Evolutionary conservation across 768 basidiomycete species (phyloP), one percentile per base, ranked within the genome.

Genomic region (Chalciporus piperatus): DNA sequence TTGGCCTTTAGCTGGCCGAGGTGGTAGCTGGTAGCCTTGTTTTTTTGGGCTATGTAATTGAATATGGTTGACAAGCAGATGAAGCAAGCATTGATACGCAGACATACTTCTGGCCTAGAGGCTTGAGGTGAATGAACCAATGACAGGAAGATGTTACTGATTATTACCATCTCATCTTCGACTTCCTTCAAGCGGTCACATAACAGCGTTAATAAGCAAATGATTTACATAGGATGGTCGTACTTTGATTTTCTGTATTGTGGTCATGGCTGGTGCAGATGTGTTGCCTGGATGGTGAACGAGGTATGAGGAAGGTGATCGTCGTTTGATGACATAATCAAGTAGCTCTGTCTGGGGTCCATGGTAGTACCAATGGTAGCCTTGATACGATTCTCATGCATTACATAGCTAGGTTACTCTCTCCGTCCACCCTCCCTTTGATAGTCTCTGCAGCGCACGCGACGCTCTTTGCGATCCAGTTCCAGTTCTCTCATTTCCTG

Each of bases 1-100:
- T 99, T 99, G 50, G 97, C 96, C 71, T 98, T 98, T 68, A 98
- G 85, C 74, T 95, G 92, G 47, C 95, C 95, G 53, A 97, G 74
- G 75, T 96, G 94, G 71, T 95, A 95, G 74, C 91, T 92, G 59
- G 90, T 92, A 74, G 90, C 90, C 83, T 93, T 93, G 72, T 93
- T 93, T 72, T 93, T 93, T 78, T 93, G 91, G 65, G 91, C 91
- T 93, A 70, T n/a, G 59, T 42, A 47, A 46, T 56, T 25, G 54
- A 13, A 48, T 50, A 41, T 17, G 50, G 58, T 58, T 45, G 56
- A 50, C 39, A 52, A 50, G 44, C 41, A 41, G 22, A 25, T 17
- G 16, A 41, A 41, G 48, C 57, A 54, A 38, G 56, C 42, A 59
- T 41, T 20, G 42, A 48, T 54, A 48, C 33, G 50, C 25, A 54